phyloP scores from a whole-genome alignment of 1,284 basidiomycete genomes.

The Ceratobasidium sp. region DNA sequence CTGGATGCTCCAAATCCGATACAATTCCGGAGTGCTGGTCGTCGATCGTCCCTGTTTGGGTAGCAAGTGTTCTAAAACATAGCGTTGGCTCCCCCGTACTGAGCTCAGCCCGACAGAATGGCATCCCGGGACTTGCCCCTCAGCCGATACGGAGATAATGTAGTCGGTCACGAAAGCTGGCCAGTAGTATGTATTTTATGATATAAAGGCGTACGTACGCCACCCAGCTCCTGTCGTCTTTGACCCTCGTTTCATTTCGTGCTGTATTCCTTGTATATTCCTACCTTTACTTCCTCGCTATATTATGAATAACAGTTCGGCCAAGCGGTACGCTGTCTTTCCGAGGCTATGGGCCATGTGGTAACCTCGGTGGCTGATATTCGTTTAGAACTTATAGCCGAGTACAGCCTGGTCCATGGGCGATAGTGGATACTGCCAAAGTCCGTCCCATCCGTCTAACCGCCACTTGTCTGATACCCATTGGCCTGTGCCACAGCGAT shows the following conservation, averaged over 20 bases:
- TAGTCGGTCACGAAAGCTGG: no score
- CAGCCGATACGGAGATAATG: no score
- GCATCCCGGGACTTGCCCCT: no score
- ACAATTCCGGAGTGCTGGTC: no score
- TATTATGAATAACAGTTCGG: not conserved
- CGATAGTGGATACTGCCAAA: not conserved
- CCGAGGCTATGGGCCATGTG: not conserved
- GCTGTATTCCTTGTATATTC: not conserved
- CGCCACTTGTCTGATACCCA: not conserved
- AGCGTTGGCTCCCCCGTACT: no score
- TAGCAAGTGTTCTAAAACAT: no score
- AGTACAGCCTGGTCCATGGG: slow-evolving; percentile 26
- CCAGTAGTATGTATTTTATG: no score
- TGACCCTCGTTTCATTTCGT: not conserved
- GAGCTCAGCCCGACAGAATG: no score
- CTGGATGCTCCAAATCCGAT: no score
- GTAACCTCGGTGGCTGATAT: not conserved
- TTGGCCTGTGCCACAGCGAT: not conserved
- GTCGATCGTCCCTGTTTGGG: no score
- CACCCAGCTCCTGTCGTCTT: not conserved
- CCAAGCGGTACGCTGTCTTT: not conserved
- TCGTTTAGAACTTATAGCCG: slow-evolving; percentile 17
- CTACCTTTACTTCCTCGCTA: not conserved
- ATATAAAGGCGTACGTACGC: no score
- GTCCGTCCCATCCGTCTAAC: not conserved